Percentiles rank a stretch among this genome's conserved stretches.
Conservation (phyloP, 2,329 filamentous ascomycete species). For the Coniochaeta prunicola region DNA sequence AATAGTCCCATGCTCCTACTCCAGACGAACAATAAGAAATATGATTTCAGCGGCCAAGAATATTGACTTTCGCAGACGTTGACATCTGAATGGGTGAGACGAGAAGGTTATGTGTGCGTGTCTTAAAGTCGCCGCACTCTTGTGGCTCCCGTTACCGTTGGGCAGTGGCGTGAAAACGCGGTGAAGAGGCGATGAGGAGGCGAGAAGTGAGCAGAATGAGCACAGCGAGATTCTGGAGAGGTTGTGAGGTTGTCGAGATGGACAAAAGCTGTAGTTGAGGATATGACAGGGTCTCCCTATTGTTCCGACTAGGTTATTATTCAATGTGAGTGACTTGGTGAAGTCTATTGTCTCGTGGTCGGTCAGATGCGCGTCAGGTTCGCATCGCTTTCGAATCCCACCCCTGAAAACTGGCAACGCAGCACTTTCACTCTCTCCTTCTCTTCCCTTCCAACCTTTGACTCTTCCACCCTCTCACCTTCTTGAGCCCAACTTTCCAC, state of each 20-base stretch:
- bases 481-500: too few relatives aligned
- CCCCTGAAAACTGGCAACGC: constrained; percentile 4
- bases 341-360: constrained; percentile 4
- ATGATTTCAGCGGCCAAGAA: background rate
- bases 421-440: background rate
- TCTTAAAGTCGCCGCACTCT: background rate
- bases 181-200: background rate
- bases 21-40: background rate
- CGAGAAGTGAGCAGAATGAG: background rate
- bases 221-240: background rate
- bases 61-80: background rate
- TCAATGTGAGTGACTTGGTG: background rate
- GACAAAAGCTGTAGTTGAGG: background rate
- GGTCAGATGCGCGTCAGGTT: background rate
- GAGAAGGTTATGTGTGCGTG: background rate
- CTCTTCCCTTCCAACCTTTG: background rate
- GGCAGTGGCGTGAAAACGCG: background rate
- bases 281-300: background rate
- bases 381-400: constrained; percentile 1
- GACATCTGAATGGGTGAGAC: background rate
- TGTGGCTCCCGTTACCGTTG: background rate
- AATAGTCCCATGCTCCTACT: background rate
- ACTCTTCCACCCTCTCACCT: background rate
- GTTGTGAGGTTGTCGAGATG: background rate
- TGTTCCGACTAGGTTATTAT: background rate